Base-by-base conservation (phyloP, 2,329 filamentous ascomycete species). In the Trichoderma sp. region DNA sequence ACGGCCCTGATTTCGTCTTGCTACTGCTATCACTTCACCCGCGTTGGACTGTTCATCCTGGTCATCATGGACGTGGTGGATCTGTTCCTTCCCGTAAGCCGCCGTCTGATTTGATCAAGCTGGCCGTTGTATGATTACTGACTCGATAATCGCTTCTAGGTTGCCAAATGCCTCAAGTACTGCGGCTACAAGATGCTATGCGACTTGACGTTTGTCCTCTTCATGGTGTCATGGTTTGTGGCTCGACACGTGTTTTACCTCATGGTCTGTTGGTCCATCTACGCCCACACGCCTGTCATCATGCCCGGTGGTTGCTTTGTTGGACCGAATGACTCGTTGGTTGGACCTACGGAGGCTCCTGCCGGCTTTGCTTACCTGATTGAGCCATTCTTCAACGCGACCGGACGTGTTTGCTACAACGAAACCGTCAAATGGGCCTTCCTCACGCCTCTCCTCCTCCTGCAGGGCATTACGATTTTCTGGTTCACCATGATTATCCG, bases 11-110 rank as follows among this genome's bases (percentile, higher is more conserved):
- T 99, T 72, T 89, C 89, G 68, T 86, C 89, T 37, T 95, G 91
- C 72, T 98, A 98, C 79, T 87, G 89, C 73, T 97, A 96, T 78
- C 90, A 95, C 76, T 90, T 93, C 77, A 96, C 91, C 68, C 91
- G 92, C 58, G 92, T 97, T 32, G 95, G 93, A 66, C 96, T 94
- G 76, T 86, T 97, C 59, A 93, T 98, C 70, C 83, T 99, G 61
- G 91, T 93, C 66, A 86, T 97, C 72, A 97, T 98, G 94, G 96
- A 99, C 76, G 85, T 97, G 64, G 93, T 96, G 58, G 96, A 98
- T 77, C 85, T 97, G 61, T 86, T 97, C 70, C 85, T 99, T 51
- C 91, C 95, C 55, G 93, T 97, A 83, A 78, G 90, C 71, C 79
- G 24, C 16, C 14, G 4, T 8, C 26, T n/a, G 21, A 14, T 11